phyloP scores from a whole-genome alignment of 2,329 filamentous ascomycete species.

The Colletotrichum coccodes region DNA sequence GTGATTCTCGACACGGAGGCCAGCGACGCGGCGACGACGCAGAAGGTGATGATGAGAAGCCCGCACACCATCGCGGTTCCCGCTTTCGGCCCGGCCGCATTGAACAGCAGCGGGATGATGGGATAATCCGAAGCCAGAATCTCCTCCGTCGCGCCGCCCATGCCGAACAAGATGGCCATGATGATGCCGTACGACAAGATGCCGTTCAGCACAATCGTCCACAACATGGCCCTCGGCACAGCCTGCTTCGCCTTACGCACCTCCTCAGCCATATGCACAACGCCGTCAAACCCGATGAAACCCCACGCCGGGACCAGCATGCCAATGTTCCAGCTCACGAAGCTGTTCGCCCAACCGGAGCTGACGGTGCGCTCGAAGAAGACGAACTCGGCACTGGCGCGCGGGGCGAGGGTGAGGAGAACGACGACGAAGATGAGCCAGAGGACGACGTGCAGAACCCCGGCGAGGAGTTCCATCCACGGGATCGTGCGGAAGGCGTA shows the following conservation, averaged over 20 bases:
- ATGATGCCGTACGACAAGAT: conserved; percentile 44
- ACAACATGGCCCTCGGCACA: conserved; percentile 32
- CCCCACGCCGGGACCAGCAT: conserved; percentile 31
- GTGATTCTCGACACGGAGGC: conserved; percentile 38
- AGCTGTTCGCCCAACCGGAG: conserved; percentile 31
- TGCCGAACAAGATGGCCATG: conserved; percentile 25
- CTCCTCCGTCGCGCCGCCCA: conserved; percentile 26
- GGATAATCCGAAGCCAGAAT: conserved; percentile 24
- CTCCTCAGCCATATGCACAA: conserved; percentile 36
- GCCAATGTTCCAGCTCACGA: conserved; percentile 33
- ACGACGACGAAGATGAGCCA: conserved; percentile 28
- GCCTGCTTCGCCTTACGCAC: conserved; percentile 30
- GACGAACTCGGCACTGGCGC: conserved; percentile 26
- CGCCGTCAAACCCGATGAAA: conserved; percentile 28
- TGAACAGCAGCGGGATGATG: conserved; percentile 27
- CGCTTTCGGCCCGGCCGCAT: conserved; percentile 13
- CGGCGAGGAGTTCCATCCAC: conserved; percentile 29
- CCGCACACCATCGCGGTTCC: conserved; percentile 30
- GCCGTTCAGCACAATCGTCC: conserved; percentile 41
- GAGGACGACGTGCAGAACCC: conserved; percentile 26
- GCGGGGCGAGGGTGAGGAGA: conserved; percentile 18
- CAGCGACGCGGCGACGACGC: conserved; percentile 46
- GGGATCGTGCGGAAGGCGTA: conserved; percentile 30
- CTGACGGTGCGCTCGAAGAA: conserved; percentile 28
- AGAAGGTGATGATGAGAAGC: conserved; percentile 28